A percentile compares a stretch with the other conserved stretches of the same genome.
phyloP scores from a whole-genome alignment of 75 land plant species.

The Larix kaempferi region DNA sequence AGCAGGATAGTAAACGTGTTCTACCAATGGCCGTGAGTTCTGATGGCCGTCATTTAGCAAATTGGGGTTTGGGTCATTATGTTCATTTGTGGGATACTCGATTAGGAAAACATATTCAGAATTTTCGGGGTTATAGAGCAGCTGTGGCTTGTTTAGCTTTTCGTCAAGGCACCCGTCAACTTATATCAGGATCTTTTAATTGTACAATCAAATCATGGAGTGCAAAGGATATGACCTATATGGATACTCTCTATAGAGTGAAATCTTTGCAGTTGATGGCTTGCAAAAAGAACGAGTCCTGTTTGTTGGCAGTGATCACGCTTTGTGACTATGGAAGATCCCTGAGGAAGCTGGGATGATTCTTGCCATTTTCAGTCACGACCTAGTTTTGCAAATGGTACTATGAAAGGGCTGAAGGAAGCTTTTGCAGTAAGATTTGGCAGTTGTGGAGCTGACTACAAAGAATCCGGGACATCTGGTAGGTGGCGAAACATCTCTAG shows the following conservation, averaged over 20 bases:
- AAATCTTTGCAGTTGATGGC: constrained; percentile 80
- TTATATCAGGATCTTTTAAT: constrained; percentile 90
- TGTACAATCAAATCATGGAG: constrained; percentile 92
- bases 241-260: constrained; percentile 84
- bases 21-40: constrained; percentile 85
- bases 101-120: constrained; percentile 84
- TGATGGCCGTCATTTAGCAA: constrained; percentile 92
- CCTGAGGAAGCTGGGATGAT: no score
- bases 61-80: constrained; percentile 77
- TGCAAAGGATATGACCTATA: constrained; percentile 84
- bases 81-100: constrained; percentile 97
- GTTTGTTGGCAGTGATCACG: constrained; percentile 93
- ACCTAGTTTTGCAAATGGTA: no score
- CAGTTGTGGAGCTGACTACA: no score
- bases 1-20: constrained; percentile 61
- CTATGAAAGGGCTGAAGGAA: no score
- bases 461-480: no score
- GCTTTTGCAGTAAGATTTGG: no score
- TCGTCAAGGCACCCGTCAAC: constrained; percentile 88
- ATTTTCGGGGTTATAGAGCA: constrained; percentile 89
- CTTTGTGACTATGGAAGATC: constrained; percentile 87
- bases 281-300: constrained; percentile 78
- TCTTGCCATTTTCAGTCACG: no score
- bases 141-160: constrained; percentile 84
- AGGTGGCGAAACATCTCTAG: no score